phyloP scores from a whole-genome alignment of 2,329 filamentous ascomycete genomes.

The Aspergillus amoenus region DNA sequence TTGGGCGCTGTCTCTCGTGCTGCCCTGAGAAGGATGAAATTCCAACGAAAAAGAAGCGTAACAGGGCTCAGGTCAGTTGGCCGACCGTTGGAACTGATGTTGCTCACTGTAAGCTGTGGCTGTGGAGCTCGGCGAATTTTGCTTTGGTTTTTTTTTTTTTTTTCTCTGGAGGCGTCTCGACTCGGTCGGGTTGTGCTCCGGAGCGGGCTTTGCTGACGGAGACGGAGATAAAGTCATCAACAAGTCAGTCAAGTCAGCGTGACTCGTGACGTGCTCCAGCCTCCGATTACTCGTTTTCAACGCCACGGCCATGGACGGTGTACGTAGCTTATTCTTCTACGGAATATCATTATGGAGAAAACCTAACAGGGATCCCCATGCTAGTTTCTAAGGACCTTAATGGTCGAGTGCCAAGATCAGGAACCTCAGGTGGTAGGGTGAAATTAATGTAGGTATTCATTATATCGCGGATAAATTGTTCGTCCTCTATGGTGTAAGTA shows the following conservation, averaged over 20 bases:
- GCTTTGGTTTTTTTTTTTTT: too few relatives aligned
- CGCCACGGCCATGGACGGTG: background rate
- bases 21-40: too few relatives aligned
- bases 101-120: too few relatives aligned
- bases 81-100: too few relatives aligned
- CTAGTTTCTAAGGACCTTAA: background rate
- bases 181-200: background rate
- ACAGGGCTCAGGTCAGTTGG: too few relatives aligned
- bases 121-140: too few relatives aligned
- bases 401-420: background rate
- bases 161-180: too few relatives aligned
- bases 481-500: background rate
- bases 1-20: too few relatives aligned
- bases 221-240: background rate
- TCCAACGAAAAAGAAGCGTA: too few relatives aligned
- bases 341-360: background rate
- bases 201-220: background rate
- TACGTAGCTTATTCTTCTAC: background rate
- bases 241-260: background rate
- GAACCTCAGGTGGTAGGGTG: background rate
- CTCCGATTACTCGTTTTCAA: background rate
- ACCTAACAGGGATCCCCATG: background rate
- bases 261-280: slow-evolving; percentile 3
- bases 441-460: background rate
- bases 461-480: background rate